Base-by-base conservation (phyloP, 768 basidiomycete genomes). In the Boletus patriciae region DNA sequence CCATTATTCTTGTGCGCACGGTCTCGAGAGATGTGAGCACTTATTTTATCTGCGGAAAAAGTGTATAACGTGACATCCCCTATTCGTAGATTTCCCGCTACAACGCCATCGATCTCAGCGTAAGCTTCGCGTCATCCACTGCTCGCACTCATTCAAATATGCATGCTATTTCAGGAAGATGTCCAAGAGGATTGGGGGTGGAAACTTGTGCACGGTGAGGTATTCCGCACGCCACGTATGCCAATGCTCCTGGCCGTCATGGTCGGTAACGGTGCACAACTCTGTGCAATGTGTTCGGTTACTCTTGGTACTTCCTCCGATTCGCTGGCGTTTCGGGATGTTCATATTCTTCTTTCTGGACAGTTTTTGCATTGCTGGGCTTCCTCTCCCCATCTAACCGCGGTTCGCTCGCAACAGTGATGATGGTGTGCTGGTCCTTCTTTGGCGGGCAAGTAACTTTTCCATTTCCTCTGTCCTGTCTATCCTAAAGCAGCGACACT, bases 181-280 rank as follows among this genome's bases (percentile, higher is more conserved):
- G 90, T 97, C 3, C 93, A 95, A 72, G 96, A 98, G 75, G 96
- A 98, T 64, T 96, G 88, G 83, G 96, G 96, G 2, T 98, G 96
- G 96, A 98, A 98, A 68, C 83, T 98, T 18, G 86, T 98, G 23
- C 94, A 97, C 63, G 94, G 94, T 21, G 96, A 98, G 73, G 92
- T 98, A 18, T 98, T 98, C 79, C 84, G 96, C 21, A 77, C 87
- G 1, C 96, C 96, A 1, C 74, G 75, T 44, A 80, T 87, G 51
- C 85, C 93, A 0, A 83, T 94, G 80, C 60, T 88, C 9, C 76
- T 98, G 9, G 87, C 93, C 4, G 82, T 94, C 37, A 81, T 94
- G 73, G 86, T 90, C n/a, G 96, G 96, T 12, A 98, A 94, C 66
- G 69, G 69, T n/a, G 65, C 67, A 47, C 67, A 68, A 55, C 68